These are phyloP conservation scores for Hygrophila difformis DNA, from an alignment of 257 asterid species.

Conservation along the genomic window DNA sequence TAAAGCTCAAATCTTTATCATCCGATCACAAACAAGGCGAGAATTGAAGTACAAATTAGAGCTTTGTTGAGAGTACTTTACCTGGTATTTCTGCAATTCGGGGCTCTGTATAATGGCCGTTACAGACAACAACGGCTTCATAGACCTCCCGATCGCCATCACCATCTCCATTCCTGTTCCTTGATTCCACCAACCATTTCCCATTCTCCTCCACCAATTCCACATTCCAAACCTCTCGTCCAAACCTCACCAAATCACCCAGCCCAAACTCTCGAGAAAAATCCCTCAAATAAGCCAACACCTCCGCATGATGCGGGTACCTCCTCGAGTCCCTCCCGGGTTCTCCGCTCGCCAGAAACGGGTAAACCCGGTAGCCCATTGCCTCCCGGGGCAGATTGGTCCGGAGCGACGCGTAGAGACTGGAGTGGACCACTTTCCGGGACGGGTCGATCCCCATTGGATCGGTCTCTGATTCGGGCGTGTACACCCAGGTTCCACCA, in stretches of 20 bases:
- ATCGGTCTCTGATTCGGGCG: slow-evolving; percentile 55
- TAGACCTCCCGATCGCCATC: slow-evolving; percentile 36
- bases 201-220: slow-evolving; percentile 39
- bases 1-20: slow-evolving; percentile 6
- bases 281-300: slow-evolving; percentile 63
- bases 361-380: slow-evolving; percentile 77
- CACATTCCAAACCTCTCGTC: slow-evolving; percentile 58
- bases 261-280: slow-evolving; percentile 54
- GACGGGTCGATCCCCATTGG: slow-evolving; percentile 49
- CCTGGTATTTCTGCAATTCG: slow-evolving; percentile 77
- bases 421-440: slow-evolving; percentile 55
- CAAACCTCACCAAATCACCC: slow-evolving; percentile 55
- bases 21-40: too few relatives aligned
- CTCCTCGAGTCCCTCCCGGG: slow-evolving; percentile 63
- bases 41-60: too few relatives aligned
- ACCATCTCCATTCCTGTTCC: slow-evolving; percentile 21
- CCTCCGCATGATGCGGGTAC: slow-evolving; percentile 78
- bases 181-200: slow-evolving; percentile 60
- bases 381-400: slow-evolving; percentile 81
- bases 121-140: slow-evolving; percentile 90
- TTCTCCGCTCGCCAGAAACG: slow-evolving; percentile 40
- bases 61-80: slow-evolving; percentile 13
- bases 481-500: slow-evolving; percentile 90
- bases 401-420: slow-evolving; percentile 81
- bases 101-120: slow-evolving; percentile 87